Conservation (phyloP, 2,329 filamentous ascomycete genomes). For the Mollisiaceae sp. region DNA sequence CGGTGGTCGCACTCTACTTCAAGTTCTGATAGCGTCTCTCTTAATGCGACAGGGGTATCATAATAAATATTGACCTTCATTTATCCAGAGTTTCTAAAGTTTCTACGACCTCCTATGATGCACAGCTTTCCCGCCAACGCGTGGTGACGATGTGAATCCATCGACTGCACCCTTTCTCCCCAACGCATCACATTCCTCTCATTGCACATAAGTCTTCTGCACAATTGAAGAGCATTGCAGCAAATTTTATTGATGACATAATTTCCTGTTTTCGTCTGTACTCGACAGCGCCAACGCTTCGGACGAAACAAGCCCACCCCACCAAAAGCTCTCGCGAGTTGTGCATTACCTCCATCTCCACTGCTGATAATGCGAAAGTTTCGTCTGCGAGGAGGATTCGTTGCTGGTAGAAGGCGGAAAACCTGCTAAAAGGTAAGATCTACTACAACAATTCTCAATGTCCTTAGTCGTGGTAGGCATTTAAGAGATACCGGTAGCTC, state of each 20-base stretch:
- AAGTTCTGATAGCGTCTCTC: not conserved
- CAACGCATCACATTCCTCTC: not conserved
- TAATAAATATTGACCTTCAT: not conserved
- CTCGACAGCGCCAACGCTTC: not conserved
- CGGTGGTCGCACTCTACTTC: not conserved
- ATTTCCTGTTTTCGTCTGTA: not conserved
- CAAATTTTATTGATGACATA: no score
- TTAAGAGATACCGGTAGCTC: not conserved
- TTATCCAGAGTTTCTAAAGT: not conserved
- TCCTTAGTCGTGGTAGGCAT: not conserved
- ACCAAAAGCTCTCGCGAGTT: not conserved
- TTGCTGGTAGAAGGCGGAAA: not conserved
- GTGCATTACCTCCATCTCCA: not conserved
- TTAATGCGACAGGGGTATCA: not conserved
- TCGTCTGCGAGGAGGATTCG: constrained; percentile 8
- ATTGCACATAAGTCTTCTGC: not conserved
- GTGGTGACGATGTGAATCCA: not conserved
- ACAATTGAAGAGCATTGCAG: not conserved
- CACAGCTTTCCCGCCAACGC: not conserved
- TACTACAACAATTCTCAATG: not conserved
- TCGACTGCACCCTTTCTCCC: not conserved
- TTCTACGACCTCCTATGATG: constrained; percentile 1
- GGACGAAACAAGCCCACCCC: not conserved
- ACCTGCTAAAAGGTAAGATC: constrained; percentile 3
- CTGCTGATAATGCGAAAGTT: constrained; percentile 10